Evolutionary conservation across 768 basidiomycete genomes (phyloP).

Genomic region (Leucogyrophana mollusca): DNA sequence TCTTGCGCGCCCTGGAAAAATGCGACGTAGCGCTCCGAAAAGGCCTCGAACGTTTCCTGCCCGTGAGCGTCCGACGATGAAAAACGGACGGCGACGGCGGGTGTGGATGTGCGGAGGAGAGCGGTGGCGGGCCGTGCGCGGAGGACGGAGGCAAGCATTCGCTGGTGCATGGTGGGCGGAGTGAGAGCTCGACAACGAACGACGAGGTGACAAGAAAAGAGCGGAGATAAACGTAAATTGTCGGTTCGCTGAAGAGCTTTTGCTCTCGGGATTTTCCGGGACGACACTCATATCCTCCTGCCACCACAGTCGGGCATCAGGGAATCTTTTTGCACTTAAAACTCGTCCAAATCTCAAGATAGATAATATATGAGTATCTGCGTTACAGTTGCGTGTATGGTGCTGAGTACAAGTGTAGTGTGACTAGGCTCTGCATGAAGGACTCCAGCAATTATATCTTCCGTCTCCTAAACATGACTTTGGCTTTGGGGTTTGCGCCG

Average conservation of each 20-base stretch:
- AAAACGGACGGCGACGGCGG: conserved; percentile 41
- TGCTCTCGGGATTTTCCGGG: conserved; percentile 2
- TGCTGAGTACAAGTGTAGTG: too few relatives aligned
- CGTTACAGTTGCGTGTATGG: too few relatives aligned
- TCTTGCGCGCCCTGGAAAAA: conserved; percentile 95
- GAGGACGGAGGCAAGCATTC: conserved; percentile 60
- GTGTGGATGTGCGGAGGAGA: conserved; percentile 39
- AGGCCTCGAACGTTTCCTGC: conserved; percentile 91
- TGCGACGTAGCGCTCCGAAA: conserved; percentile 88
- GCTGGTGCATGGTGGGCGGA: conserved; percentile 50
- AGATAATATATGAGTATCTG: too few relatives aligned
- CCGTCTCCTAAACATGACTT: too few relatives aligned
- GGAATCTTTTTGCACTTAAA: too few relatives aligned
- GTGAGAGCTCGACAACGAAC: conserved; percentile 7
- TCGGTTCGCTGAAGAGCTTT: background rate
- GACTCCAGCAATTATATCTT: too few relatives aligned
- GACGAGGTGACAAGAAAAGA: conserved; percentile 1
- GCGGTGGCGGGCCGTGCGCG: conserved; percentile 54
- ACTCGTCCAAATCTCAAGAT: too few relatives aligned
- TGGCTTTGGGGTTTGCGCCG: background rate
- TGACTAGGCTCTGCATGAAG: too few relatives aligned
- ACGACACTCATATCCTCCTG: too few relatives aligned
- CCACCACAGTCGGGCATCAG: too few relatives aligned
- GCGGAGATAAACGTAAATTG: conserved; percentile 2
- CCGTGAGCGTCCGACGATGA: conserved; percentile 61